These are phyloP conservation scores for Fraxinus quadrangulata DNA, from an alignment of 257 asterid genomes.

Conservation along the genomic window DNA sequence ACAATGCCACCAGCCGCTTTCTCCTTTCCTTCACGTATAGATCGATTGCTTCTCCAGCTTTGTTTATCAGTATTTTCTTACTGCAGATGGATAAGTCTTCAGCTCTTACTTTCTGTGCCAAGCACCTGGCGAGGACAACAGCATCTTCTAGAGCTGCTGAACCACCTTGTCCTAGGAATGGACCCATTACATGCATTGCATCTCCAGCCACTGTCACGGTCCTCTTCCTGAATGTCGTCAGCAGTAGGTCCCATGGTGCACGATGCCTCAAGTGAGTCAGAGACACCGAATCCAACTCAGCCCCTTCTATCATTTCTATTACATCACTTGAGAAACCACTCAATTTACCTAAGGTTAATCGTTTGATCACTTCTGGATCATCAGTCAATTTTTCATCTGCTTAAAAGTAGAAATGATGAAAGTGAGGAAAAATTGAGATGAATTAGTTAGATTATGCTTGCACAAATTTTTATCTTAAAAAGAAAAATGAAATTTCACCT, in stretches of 20 bases:
- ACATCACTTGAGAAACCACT: conserved; percentile 32
- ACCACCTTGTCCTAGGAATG: conserved; percentile 46
- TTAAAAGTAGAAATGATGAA: neutral
- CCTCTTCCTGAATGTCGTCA: conserved; percentile 28
- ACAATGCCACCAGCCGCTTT: conserved; percentile 30
- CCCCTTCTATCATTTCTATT: conserved; percentile 28
- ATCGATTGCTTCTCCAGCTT: conserved; percentile 24
- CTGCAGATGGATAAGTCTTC: neutral
- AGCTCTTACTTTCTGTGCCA: conserved; percentile 23
- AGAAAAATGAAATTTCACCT: conserved; percentile 13
- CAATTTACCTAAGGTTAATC: conserved; percentile 16
- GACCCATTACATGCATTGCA: conserved; percentile 55
- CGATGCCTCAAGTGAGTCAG: conserved; percentile 40
- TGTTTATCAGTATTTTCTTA: neutral
- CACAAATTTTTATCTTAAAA: too few species aligned
- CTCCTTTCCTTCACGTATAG: conserved; percentile 42
- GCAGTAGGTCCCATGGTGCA: conserved; percentile 43
- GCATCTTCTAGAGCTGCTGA: conserved; percentile 45
- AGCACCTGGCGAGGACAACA: conserved; percentile 45
- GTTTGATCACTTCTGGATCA: conserved; percentile 34
- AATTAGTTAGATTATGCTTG: too few species aligned
- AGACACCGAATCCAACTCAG: conserved; percentile 35
- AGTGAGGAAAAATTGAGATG: too few species aligned
- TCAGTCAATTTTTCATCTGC: conserved; percentile 31
- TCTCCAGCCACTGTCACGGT: conserved; percentile 43